phyloP scores from a whole-genome alignment of 2,329 filamentous ascomycete species.

The Herpomyces periplanetae region DNA sequence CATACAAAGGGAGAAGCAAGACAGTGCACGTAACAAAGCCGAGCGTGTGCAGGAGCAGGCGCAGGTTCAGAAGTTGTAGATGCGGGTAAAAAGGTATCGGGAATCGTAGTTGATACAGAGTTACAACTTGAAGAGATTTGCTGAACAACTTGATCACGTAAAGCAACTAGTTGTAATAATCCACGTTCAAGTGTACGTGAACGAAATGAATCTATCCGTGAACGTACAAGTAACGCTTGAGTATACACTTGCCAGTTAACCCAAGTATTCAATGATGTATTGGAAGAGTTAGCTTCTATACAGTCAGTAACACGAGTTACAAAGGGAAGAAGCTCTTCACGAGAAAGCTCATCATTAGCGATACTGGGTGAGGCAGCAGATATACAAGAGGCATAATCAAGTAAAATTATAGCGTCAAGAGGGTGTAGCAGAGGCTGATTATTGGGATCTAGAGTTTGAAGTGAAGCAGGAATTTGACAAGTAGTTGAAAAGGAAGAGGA shows the following conservation, averaged over 20 bases:
- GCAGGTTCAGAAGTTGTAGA: constrained; percentile 38
- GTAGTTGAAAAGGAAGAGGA: too few species aligned
- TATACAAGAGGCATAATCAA: constrained; percentile 40
- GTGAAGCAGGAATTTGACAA: constrained; percentile 19
- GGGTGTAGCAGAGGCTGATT: constrained; percentile 44
- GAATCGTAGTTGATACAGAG: constrained; percentile 4
- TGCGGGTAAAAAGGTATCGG: constrained; percentile 31
- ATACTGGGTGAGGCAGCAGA: constrained; percentile 50
- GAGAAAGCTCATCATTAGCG: constrained; percentile 52
- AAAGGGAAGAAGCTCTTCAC: constrained; percentile 76
- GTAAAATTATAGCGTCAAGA: constrained; percentile 55
- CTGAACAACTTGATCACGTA: constrained; percentile 74
- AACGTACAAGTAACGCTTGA: constrained; percentile 55
- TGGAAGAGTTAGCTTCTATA: constrained; percentile 55
- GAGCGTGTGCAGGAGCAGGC: constrained; percentile 25
- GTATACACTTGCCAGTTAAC: constrained; percentile 99
- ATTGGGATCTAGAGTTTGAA: constrained; percentile 28
- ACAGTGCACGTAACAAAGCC: constrained; percentile 46
- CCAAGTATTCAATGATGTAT: too few species aligned
- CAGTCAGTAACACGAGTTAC: constrained; percentile 55
- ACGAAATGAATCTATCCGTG: constrained; percentile 51
- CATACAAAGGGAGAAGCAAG: constrained; percentile 52
- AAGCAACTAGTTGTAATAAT: constrained; percentile 61
- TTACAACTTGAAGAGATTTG: constrained; percentile 20
- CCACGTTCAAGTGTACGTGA: constrained; percentile 61